Percentiles rank a stretch among this genome's conserved stretches.
Evolutionary conservation across 306 rosid genomes (phyloP).

Genomic region (Sechiopsis laciniata): DNA sequence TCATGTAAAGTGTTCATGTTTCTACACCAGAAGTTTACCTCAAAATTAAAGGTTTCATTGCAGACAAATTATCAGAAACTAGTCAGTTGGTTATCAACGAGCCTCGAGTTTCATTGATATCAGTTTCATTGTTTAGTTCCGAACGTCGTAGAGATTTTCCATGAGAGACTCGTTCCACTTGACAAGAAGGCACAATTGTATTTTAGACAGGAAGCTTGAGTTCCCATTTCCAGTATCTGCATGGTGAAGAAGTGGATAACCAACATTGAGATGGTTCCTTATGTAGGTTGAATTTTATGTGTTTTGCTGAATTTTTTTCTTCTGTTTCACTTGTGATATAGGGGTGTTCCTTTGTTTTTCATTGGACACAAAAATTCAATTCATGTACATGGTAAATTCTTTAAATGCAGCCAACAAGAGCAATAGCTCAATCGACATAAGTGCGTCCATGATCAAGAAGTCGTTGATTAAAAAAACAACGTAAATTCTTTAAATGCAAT

Average conservation of each 20-base stretch:
- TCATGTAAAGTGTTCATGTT: background rate
- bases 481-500: background rate
- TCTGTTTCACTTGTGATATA: background rate
- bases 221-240: conserved; percentile 1
- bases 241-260: background rate
- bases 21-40: background rate
- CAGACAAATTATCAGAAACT: conserved; percentile 6
- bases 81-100: background rate
- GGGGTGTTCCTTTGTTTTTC: background rate
- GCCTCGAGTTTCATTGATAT: background rate
- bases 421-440: too few species aligned
- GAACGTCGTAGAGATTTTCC: background rate
- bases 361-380: conserved; percentile 3
- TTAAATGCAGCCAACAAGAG: background rate
- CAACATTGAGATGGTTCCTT: background rate
- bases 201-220: conserved; percentile 10
- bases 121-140: background rate
- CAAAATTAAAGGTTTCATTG: background rate
- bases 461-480: too few species aligned
- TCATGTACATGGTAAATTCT: conserved; percentile 15
- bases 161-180: background rate
- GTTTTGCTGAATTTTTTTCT: conserved; percentile 7
- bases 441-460: too few species aligned
- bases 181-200: background rate
- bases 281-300: background rate